A percentile compares a stretch with the other conserved stretches of the same genome.
phyloP scores from a whole-genome alignment of 306 rosid species.

The Quercus glauca region DNA sequence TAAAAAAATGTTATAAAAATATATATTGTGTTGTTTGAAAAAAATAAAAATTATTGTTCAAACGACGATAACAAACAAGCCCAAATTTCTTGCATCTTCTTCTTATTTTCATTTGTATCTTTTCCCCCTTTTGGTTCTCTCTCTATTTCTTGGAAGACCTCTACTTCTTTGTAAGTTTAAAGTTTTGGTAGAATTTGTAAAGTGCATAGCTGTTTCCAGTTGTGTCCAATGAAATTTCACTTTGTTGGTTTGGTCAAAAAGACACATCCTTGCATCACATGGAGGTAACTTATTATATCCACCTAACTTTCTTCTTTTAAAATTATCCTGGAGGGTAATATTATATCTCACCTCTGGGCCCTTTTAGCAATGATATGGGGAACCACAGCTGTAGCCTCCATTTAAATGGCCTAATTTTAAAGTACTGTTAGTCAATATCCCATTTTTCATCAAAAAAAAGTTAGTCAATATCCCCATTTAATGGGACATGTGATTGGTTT shows the following conservation, averaged over 20 bases:
- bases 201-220: not conserved
- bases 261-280: not conserved
- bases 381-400: too few relatives aligned
- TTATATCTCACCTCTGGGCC: too few relatives aligned
- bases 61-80: too few relatives aligned
- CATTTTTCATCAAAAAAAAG: too few relatives aligned
- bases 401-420: not conserved
- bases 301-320: not conserved
- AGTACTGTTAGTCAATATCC: too few relatives aligned
- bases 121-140: too few relatives aligned
- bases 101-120: too few relatives aligned
- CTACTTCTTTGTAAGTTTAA: too few relatives aligned
- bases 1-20: accelerated
- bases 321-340: too few relatives aligned
- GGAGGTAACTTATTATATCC: not conserved
- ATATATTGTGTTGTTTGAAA: too few relatives aligned
- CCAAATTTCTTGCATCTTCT: too few relatives aligned
- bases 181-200: not conserved
- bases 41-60: accelerated
- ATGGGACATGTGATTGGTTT: not conserved
- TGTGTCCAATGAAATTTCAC: not conserved
- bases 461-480: not conserved
- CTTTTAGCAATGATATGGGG: too few relatives aligned
- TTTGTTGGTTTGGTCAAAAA: not conserved
- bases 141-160: not conserved